Percentiles rank a stretch among this genome's conserved stretches.
Conservation (phyloP, 768 basidiomycete genomes). For the Trametes punicea region DNA sequence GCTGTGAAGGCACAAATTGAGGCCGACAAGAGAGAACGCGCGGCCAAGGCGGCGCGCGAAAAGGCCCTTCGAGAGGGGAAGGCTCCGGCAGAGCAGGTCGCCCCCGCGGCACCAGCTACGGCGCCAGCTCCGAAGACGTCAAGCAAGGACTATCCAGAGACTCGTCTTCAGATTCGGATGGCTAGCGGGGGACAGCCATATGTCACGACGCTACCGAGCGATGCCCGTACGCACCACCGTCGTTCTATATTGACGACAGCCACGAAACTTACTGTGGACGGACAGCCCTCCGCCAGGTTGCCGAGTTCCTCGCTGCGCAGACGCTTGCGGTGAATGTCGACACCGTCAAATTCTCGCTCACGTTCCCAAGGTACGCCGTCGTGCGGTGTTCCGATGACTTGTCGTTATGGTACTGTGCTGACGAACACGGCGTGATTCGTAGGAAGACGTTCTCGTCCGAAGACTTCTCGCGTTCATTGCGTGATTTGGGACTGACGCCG, state of each 20-base stretch:
- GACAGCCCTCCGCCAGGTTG: conserved; percentile 78
- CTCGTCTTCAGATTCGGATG: conserved; percentile 86
- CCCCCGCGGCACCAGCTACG: conserved; percentile 33
- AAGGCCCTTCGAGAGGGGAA: conserved; percentile 87
- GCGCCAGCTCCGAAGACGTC: conserved; percentile 37
- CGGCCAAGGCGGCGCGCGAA: conserved; percentile 84
- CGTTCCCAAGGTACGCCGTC: conserved; percentile 78
- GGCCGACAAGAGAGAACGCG: conserved; percentile 85
- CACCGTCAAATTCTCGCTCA: conserved; percentile 70
- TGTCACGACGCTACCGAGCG: conserved; percentile 76
- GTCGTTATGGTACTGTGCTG: background rate
- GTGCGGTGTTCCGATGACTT: background rate
- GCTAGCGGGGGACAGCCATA: conserved; percentile 78
- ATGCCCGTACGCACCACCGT: conserved; percentile 54
- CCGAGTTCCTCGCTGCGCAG: conserved; percentile 83
- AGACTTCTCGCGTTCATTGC: conserved; percentile 79
- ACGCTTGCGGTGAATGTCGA: conserved; percentile 67
- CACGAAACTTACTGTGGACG: background rate
- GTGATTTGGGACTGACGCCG: conserved; percentile 85
- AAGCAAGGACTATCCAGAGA: conserved; percentile 81
- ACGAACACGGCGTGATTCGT: background rate
- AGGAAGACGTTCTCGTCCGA: conserved; percentile 74
- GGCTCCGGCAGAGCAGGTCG: conserved; percentile 34
- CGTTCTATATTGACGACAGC: background rate
- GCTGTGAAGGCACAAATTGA: conserved; percentile 93